Conservation (phyloP, 2,329 filamentous ascomycete species). For the Microthyrium microscopicum region DNA sequence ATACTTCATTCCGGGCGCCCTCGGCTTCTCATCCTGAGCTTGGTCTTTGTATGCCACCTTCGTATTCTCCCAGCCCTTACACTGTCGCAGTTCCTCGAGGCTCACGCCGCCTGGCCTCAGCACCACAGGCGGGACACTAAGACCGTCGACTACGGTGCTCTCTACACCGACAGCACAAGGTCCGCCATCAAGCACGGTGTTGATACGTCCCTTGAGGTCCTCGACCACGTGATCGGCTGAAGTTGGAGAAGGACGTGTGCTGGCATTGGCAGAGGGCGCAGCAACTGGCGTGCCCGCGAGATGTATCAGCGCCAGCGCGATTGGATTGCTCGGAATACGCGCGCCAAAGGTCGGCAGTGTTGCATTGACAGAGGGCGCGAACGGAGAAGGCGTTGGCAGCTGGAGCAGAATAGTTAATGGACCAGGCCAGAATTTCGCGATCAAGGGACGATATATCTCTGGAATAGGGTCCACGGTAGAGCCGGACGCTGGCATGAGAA, state of each 20-base stretch:
- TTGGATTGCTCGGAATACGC: constrained; percentile 68
- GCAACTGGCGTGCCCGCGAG: constrained; percentile 65
- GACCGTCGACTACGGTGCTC: constrained; percentile 88
- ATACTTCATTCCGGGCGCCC: constrained; percentile 97
- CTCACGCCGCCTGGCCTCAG: constrained; percentile 76
- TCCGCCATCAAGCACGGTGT: constrained; percentile 78
- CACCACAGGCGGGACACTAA: constrained; percentile 65
- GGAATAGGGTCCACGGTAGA: constrained; percentile 38
- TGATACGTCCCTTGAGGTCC: constrained; percentile 68
- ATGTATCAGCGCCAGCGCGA: constrained; percentile 79
- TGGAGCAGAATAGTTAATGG: constrained; percentile 82
- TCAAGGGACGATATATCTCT: constrained; percentile 58
- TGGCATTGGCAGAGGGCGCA: constrained; percentile 86
- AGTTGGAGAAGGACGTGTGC: constrained; percentile 82
- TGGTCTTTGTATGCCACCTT: constrained; percentile 64
- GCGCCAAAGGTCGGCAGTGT: constrained; percentile 72
- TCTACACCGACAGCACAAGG: constrained; percentile 80
- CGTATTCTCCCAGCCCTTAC: constrained; percentile 67
- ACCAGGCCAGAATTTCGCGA: constrained; percentile 81
- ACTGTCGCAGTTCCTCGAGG: constrained; percentile 57
- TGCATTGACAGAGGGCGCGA: constrained; percentile 87
- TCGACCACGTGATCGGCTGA: constrained; percentile 76
- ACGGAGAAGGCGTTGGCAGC: constrained; percentile 47
- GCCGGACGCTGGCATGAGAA: constrained; percentile 29
- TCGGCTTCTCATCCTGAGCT: constrained; percentile 49